Percentiles rank a stretch among this genome's conserved stretches.
Evolutionary conservation across 805 yeast species (phyloP).

Genomic region (Kodamaea fukazawae): DNA sequence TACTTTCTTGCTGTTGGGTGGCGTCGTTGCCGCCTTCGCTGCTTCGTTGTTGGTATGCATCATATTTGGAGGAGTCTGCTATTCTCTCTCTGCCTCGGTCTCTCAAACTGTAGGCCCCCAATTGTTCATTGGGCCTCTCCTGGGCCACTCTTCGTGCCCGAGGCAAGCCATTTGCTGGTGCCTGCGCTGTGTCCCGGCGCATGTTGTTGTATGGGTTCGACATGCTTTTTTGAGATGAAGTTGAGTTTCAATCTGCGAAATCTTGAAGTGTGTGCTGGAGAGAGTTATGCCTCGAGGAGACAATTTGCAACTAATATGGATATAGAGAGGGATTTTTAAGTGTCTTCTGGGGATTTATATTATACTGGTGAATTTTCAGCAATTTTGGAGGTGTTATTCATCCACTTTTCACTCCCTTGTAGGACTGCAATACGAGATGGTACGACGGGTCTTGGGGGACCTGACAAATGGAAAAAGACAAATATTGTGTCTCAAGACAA

Average conservation of each 20-base stretch:
- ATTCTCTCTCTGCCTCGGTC: constrained; percentile 10
- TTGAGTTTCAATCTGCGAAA: neutral
- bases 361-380: too few relatives aligned
- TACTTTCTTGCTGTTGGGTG: too few relatives aligned
- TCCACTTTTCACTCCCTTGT: too few relatives aligned
- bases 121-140: neutral
- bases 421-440: too few relatives aligned
- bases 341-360: neutral
- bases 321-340: neutral
- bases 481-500: too few relatives aligned
- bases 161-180: neutral
- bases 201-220: constrained; percentile 8
- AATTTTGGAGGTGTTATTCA: too few relatives aligned
- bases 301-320: neutral
- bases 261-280: too few relatives aligned
- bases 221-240: neutral
- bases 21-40: neutral
- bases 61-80: constrained; percentile 4
- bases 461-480: too few relatives aligned
- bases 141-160: neutral
- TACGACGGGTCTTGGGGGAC: too few relatives aligned
- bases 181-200: constrained; percentile 7
- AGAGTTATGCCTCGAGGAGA: too few relatives aligned
- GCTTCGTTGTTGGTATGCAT: constrained; percentile 2
- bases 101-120: constrained; percentile 7